phyloP scores from a whole-genome alignment of 441 rosid genomes.

The Geranium incanum region DNA sequence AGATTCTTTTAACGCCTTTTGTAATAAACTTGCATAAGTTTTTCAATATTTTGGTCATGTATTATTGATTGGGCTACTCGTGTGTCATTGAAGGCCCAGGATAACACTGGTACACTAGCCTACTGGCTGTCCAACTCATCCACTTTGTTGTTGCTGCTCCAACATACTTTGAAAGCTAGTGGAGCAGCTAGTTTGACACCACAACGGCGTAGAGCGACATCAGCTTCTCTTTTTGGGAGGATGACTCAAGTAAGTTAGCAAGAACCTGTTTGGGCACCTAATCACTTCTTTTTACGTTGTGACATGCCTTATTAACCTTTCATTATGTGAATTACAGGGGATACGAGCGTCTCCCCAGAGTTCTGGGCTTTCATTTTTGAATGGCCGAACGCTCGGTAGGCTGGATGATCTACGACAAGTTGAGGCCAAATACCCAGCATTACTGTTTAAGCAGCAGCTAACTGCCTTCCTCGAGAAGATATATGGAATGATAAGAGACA shows the following conservation, averaged over 20 bases:
- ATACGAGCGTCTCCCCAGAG: constrained; percentile 87
- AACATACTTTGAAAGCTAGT: constrained; percentile 96
- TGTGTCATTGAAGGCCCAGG: constrained; percentile 58
- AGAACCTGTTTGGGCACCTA: constrained; percentile 4
- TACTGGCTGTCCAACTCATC: constrained; percentile 98
- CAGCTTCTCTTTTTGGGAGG: constrained; percentile 95
- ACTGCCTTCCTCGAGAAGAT: constrained; percentile 99
- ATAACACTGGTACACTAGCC: constrained; percentile 72
- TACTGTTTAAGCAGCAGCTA: constrained; percentile 98
- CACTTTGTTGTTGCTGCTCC: constrained; percentile 79
- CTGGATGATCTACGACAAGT: constrained; percentile 90
- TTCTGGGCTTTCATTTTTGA: constrained; percentile 81
- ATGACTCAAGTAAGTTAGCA: constrained; percentile 78
- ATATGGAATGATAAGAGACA: constrained; percentile 99
- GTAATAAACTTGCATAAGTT: neutral
- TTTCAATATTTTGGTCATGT: constrained; percentile 13
- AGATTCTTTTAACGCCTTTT: neutral
- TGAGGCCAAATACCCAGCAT: constrained; percentile 98
- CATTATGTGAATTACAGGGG: constrained; percentile 44
- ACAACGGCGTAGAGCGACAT: constrained; percentile 83
- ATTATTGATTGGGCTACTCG: constrained; percentile 25
- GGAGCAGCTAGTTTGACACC: constrained; percentile 99
- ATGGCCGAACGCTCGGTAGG: constrained; percentile 67
- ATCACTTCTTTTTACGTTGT: constrained; percentile 8
- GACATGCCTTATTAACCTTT: constrained; percentile 12